These are phyloP conservation scores for Tetrahymena thermophila DNA, from an alignment of 73 alveolate species.

Conservation along the genomic window DNA sequence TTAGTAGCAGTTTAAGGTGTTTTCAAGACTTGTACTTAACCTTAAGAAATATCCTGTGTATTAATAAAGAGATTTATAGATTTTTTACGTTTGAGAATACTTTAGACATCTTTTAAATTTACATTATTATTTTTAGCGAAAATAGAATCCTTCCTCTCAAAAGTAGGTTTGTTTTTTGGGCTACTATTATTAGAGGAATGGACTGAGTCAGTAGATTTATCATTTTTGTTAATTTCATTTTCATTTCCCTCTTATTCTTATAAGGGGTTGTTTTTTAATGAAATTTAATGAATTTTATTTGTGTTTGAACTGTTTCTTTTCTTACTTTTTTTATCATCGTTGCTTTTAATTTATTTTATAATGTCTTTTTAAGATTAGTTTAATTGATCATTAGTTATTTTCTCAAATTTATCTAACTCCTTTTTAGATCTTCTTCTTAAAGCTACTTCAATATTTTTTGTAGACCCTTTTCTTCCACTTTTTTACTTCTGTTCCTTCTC, in stretches of 20 bases:
- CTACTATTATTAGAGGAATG: background rate
- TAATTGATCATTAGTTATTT: background rate
- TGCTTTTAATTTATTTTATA: background rate
- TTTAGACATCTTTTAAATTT: background rate
- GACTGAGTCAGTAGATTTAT: background rate
- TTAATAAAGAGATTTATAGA: background rate
- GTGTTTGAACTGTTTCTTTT: background rate
- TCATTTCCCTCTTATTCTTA: background rate
- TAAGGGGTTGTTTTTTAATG: too few relatives aligned
- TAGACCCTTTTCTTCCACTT: background rate
- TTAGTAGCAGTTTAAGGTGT: background rate
- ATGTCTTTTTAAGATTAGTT: background rate
- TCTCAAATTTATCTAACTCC: background rate
- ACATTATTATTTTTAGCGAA: background rate
- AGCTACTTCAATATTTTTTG: background rate
- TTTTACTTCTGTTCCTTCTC: background rate
- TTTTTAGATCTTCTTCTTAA: background rate
- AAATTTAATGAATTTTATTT: too few relatives aligned
- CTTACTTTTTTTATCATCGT: background rate
- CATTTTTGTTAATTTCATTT: background rate
- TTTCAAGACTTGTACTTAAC: background rate
- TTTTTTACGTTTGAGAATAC: background rate
- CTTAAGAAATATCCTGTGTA: background rate
- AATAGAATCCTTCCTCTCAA: background rate
- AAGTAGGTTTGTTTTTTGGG: background rate